A percentile compares a stretch with the other conserved stretches of the same genome.
Conservation (phyloP, 768 basidiomycete species). For the Serendipita sp. region DNA sequence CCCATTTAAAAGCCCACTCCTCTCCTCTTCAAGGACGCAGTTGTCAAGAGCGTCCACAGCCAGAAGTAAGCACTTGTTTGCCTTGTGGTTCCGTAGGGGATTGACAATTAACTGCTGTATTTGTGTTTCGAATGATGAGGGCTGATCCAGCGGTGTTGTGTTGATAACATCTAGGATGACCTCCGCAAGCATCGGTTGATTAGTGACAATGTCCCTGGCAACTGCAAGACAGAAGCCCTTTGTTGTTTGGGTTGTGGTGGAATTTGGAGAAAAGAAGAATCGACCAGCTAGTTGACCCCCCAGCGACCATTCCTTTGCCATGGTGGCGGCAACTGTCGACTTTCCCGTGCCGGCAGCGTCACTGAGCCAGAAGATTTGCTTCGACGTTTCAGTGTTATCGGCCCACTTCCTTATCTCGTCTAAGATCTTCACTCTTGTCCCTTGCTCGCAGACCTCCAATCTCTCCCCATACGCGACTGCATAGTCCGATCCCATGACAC, state of each 20-base stretch:
- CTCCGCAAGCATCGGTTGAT: not conserved
- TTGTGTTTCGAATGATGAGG: not conserved
- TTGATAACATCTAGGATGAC: not conserved
- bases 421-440: not conserved
- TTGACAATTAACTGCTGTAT: not conserved
- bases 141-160: not conserved
- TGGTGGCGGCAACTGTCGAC: not conserved
- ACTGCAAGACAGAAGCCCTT: not conserved
- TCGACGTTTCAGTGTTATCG: not conserved
- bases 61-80: not conserved
- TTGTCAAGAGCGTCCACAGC: constrained; percentile 1
- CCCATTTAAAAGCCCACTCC: not conserved
- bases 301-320: not conserved
- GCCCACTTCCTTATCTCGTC: not conserved
- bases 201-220: not conserved
- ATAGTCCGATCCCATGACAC: no score
- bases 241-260: not conserved
- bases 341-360: constrained; percentile 1
- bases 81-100: not conserved
- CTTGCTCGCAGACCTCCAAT: not conserved
- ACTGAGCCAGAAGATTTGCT: constrained; percentile 1
- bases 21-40: not conserved
- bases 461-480: no score
- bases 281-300: not conserved
- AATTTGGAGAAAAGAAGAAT: constrained; percentile 3